Conservation (phyloP, 1,284 basidiomycete genomes). For the Takashimella tepidaria region DNA sequence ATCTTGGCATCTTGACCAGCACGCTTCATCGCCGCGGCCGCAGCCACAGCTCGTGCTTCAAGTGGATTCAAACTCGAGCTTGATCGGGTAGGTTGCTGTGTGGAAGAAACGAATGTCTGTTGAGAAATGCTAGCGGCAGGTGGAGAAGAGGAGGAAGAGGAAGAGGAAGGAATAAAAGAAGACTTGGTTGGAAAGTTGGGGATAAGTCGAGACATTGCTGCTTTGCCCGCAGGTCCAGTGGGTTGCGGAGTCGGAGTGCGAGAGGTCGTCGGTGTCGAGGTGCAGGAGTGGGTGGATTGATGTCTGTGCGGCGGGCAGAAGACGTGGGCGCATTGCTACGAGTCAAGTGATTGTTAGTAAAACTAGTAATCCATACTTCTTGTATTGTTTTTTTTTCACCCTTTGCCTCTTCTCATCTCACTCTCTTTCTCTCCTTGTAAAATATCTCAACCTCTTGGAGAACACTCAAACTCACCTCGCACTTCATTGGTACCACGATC, state of each 20-base stretch:
- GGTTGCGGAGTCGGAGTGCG: slow-evolving; percentile 6
- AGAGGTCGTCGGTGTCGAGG: slow-evolving; percentile 14
- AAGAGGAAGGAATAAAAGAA: slow-evolving; percentile 1
- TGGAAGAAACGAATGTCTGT: no score
- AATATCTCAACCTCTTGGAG: neutral
- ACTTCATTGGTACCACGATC: slow-evolving; percentile 44
- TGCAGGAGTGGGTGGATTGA: slow-evolving; percentile 31
- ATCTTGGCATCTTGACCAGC: slow-evolving; percentile 46
- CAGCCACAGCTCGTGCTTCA: slow-evolving; percentile 41
- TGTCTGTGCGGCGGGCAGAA: slow-evolving; percentile 43
- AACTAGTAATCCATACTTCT: no score
- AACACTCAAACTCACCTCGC: slow-evolving; percentile 32
- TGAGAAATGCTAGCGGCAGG: no score
- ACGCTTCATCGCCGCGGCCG: slow-evolving; percentile 39
- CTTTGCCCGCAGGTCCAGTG: slow-evolving; percentile 17
- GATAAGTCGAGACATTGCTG: slow-evolving; percentile 29
- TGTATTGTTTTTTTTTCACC: no score
- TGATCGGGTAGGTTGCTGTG: no score
- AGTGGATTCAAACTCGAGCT: slow-evolving; percentile 11
- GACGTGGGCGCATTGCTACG: slow-evolving; percentile 30
- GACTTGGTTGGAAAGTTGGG: no score
- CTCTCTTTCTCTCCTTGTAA: no score
- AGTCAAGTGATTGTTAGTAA: no score
- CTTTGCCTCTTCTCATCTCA: no score
- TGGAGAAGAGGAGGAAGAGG: slow-evolving; percentile 7